A percentile compares a stretch with the other conserved stretches of the same genome.
These are phyloP conservation scores for Septoria linicola DNA, from an alignment of 2,329 filamentous ascomycete species.

Conservation along the genomic window DNA sequence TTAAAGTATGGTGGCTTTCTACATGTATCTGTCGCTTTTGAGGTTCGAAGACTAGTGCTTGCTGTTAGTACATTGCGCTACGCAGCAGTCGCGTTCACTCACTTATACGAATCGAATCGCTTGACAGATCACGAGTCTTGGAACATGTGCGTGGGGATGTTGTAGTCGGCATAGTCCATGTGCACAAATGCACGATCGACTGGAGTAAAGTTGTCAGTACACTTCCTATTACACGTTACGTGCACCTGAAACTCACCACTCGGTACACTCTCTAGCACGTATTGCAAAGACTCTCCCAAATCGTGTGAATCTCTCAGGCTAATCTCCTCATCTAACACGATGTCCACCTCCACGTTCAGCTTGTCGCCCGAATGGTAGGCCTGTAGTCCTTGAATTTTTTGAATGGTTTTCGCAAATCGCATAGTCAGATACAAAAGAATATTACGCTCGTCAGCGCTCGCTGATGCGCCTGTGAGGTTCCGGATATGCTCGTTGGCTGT, in stretches of 20 bases:
- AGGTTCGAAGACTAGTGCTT: too few species aligned
- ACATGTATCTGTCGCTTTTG: too few species aligned
- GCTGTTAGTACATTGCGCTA: too few species aligned
- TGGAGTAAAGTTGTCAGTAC: constrained; percentile 13
- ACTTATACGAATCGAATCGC: too few species aligned
- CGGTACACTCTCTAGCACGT: constrained; percentile 80
- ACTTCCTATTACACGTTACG: not conserved
- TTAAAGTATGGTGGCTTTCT: too few species aligned
- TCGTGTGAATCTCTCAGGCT: constrained; percentile 79
- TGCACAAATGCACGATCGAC: constrained; percentile 58
- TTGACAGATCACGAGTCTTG: constrained; percentile 39
- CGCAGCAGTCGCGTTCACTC: too few species aligned
- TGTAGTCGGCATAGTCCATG: constrained; percentile 52
- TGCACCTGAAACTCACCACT: constrained; percentile 48
- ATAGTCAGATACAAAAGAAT: constrained; percentile 87
- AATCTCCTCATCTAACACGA: constrained; percentile 75
- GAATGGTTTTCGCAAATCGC: constrained; percentile 86
- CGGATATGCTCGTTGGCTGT: constrained; percentile 76
- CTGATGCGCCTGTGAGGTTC: constrained; percentile 75
- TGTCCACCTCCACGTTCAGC: constrained; percentile 79
- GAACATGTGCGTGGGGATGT: constrained; percentile 52
- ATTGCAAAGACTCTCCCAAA: constrained; percentile 73
- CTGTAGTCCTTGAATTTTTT: constrained; percentile 78
- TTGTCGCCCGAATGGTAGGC: constrained; percentile 86
- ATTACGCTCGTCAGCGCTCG: constrained; percentile 77